Evolutionary conservation across 1,139 yeast species (phyloP), one percentile per base, ranked within the genome.

Genomic region (Suhomyces guaymorum): DNA sequence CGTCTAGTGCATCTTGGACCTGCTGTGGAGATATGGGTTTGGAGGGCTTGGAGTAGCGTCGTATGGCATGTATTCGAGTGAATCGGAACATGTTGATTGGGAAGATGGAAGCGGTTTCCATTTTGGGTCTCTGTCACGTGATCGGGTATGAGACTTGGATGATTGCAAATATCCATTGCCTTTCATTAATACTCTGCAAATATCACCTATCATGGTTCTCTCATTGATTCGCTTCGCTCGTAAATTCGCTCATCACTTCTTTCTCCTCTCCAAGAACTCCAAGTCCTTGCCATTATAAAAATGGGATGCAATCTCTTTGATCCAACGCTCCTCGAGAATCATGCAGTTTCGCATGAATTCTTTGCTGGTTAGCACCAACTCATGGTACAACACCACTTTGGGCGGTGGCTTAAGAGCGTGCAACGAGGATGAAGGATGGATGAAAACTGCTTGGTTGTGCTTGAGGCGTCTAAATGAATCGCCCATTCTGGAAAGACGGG

Each of bases 281-380:
- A 46, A 31, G 24, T 52, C 55, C 19, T 46, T 42, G 11, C 41
- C 35, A 17, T 37, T 44, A 33, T 55, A 55, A 48, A 70, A 79
- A 49, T 82, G 89, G 7, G 84, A 82, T 1, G 86, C 87, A 47
- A 77, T 66, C 44, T 82, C 86, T 4, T 54, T 52, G 25, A 84
- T 53, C 87, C 88, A 81, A 26, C 73, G 79, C 4, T 78, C 79
- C 29, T 80, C 75, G 4, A 92, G 66, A 0, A 83, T 77, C 71
- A 88, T 73, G 53, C 95, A 86, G 47, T 84, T 88, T 37, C 97
- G 65, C 87, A 92, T 86, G 55, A 78, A 92, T 63, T 90, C 97
- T 55, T 82, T 86, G 30, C 87, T 77, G 0, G 98, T 92, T 24
- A 86, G 63, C 26, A 92, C 92, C 49, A 92, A 66, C 51, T 90